These are phyloP conservation scores for Saccharomyces jurei DNA, from an alignment of 805 yeast genomes.

Conservation along the genomic window DNA sequence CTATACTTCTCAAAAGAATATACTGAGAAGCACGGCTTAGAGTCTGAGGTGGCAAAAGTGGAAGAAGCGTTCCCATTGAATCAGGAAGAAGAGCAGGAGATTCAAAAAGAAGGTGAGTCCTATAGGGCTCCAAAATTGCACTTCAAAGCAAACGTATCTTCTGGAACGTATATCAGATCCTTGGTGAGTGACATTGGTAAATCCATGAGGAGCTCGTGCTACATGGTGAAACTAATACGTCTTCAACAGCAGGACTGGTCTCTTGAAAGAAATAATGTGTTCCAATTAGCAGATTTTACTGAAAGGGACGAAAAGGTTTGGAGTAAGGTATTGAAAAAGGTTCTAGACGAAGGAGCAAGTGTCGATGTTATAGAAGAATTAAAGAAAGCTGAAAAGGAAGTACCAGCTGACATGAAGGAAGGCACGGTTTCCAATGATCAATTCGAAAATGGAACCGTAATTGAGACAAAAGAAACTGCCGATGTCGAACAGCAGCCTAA, in stretches of 20 bases:
- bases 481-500: neutral
- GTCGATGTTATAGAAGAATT: constrained; percentile 37
- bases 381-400: constrained; percentile 22
- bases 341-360: constrained; percentile 40
- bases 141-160: constrained; percentile 71
- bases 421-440: neutral
- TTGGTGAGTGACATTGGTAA: constrained; percentile 82
- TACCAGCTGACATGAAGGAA: constrained; percentile 6
- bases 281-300: constrained; percentile 58
- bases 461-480: neutral
- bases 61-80: constrained; percentile 35
- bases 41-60: constrained; percentile 33
- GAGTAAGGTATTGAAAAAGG: constrained; percentile 54
- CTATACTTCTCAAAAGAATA: constrained; percentile 54
- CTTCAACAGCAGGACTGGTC: constrained; percentile 79
- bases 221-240: constrained; percentile 79
- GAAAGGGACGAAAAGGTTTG: constrained; percentile 55
- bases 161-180: constrained; percentile 92
- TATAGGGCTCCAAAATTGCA: constrained; percentile 62
- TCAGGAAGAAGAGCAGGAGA: constrained; percentile 26
- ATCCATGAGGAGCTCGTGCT: constrained; percentile 70
- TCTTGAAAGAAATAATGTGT: constrained; percentile 56
- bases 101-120: constrained; percentile 29
- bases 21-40: constrained; percentile 36
- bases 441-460: neutral